Conservation (phyloP, 2,329 filamentous ascomycete species). For the Phoma sp. region DNA sequence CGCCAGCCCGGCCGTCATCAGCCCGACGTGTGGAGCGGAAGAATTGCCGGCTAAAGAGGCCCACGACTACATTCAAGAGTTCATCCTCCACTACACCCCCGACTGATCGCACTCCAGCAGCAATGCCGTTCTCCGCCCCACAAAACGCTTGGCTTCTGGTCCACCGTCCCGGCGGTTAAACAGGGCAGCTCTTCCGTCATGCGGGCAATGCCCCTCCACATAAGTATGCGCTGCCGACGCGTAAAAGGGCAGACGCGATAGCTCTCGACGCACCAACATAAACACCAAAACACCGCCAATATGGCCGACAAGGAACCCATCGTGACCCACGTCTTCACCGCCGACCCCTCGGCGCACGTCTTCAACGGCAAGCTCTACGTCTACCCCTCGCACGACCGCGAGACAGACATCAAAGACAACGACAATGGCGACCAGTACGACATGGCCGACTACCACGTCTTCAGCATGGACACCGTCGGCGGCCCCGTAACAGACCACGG, state of each 20-base stretch:
- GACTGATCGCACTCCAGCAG: slow-evolving; percentile 23
- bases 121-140: slow-evolving; percentile 25
- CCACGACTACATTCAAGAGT: slow-evolving; percentile 19
- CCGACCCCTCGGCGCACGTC: slow-evolving; percentile 80
- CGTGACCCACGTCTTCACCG: slow-evolving; percentile 78
- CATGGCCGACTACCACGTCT: slow-evolving; percentile 84
- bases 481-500: slow-evolving; percentile 74
- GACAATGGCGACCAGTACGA: slow-evolving; percentile 87
- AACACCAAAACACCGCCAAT: slow-evolving; percentile 6
- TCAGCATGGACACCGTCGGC: slow-evolving; percentile 65
- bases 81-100: slow-evolving; percentile 15
- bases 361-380: slow-evolving; percentile 78
- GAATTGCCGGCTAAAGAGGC: slow-evolving; percentile 44
- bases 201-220: slow-evolving; percentile 35
- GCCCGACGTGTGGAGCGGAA: slow-evolving; percentile 29
- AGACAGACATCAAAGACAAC: slow-evolving; percentile 76
- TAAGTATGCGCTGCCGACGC: slow-evolving; percentile 30
- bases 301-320: slow-evolving; percentile 62
- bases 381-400: slow-evolving; percentile 81
- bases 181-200: slow-evolving; percentile 27
- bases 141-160: slow-evolving; percentile 15
- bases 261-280: not conserved
- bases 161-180: slow-evolving; percentile 45
- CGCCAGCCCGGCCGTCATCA: slow-evolving; percentile 11
- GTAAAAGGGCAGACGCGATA: slow-evolving; percentile 9